Conservation (phyloP, 1,284 basidiomycete species). For the Veloboletus limbatus region DNA sequence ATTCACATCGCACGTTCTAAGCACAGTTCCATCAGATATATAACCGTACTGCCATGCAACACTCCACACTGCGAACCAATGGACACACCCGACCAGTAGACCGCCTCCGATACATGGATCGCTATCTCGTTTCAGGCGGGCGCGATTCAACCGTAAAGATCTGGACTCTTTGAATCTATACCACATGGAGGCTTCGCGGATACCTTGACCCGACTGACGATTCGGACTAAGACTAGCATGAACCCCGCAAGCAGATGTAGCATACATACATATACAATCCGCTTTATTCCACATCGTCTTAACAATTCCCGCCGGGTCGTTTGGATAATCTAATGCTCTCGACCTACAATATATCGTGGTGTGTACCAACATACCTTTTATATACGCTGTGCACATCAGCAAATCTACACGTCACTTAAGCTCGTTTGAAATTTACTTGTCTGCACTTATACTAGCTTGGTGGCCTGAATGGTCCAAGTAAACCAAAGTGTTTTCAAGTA, state of each 20-base stretch:
- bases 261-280: conserved; percentile 16
- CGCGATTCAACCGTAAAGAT: conserved; percentile 89
- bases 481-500: too few species aligned
- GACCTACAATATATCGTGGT: too few species aligned
- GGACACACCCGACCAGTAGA: conserved; percentile 93
- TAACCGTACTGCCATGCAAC: conserved; percentile 92
- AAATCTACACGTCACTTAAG: too few species aligned
- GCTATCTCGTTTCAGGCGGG: conserved; percentile 90
- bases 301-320: too few species aligned
- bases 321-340: too few species aligned
- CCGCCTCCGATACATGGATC: conserved; percentile 92
- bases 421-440: too few species aligned
- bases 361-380: too few species aligned
- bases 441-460: too few species aligned
- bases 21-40: conserved; percentile 61
- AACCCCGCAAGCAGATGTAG: conserved; percentile 22
- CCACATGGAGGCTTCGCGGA: conserved; percentile 5
- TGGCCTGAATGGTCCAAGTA: too few species aligned
- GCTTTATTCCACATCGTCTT: conserved; percentile 11
- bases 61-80: conserved; percentile 81
- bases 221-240: conserved; percentile 22
- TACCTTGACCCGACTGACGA: conserved; percentile 18
- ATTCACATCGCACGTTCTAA: conserved; percentile 4
- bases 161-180: conserved; percentile 79
- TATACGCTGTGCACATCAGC: too few species aligned